These are phyloP conservation scores for Oldenlandia corymbosa DNA, from an alignment of 257 asterid genomes.

Conservation along the genomic window DNA sequence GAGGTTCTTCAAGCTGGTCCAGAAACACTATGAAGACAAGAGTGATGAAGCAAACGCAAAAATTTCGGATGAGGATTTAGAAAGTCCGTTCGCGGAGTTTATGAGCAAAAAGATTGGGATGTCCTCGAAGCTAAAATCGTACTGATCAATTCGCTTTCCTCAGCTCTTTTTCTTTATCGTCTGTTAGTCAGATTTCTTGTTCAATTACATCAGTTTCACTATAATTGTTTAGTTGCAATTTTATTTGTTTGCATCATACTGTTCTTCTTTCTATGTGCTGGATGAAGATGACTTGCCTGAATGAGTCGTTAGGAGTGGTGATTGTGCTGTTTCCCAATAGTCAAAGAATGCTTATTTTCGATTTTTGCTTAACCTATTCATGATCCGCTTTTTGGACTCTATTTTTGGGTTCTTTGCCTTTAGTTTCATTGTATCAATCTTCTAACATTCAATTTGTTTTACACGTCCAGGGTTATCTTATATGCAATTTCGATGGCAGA, in stretches of 20 bases:
- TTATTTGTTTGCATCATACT: neutral
- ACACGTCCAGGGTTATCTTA: conserved; percentile 57
- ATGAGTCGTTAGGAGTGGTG: no score
- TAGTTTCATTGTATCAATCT: neutral
- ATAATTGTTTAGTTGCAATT: neutral
- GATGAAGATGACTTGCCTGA: neutral
- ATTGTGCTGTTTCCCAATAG: neutral
- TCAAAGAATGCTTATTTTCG: neutral
- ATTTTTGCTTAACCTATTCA: neutral
- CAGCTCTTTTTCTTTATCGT: conserved; percentile 14
- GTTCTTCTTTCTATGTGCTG: no score
- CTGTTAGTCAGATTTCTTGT: conserved; percentile 27
- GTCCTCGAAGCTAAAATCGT: conserved; percentile 82
- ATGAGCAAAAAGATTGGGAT: conserved; percentile 49
- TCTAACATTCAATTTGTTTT: neutral
- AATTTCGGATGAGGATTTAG: conserved; percentile 68
- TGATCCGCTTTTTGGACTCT: neutral
- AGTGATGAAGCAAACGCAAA: conserved; percentile 26
- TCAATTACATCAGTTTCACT: conserved; percentile 10
- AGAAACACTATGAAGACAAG: conserved; percentile 49
- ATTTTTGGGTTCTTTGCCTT: neutral
- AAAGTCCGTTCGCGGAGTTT: conserved; percentile 64
- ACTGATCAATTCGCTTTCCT: conserved; percentile 36
- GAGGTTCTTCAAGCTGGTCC: conserved; percentile 83
- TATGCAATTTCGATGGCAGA: conserved; percentile 73